These are phyloP conservation scores for Chaetomium tenue DNA, from an alignment of 495 filamentous ascomycete genomes.

Conservation along the genomic window DNA sequence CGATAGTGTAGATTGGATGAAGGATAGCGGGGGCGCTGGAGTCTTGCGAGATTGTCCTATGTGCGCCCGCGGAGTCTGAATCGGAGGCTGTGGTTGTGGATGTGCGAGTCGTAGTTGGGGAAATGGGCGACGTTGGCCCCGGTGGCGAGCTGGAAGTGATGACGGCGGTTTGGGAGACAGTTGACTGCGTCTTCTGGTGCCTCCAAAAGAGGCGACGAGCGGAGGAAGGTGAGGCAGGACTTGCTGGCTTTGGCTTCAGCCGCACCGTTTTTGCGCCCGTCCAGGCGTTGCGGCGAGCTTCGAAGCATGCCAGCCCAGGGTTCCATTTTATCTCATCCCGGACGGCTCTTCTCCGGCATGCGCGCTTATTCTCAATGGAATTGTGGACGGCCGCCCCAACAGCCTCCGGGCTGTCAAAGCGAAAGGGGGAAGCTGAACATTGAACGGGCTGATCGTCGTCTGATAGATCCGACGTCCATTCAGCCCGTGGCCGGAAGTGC, in stretches of 20 bases:
- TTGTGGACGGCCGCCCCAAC: constrained; percentile 49
- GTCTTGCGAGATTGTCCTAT: constrained; percentile 24
- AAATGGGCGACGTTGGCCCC: constrained; percentile 26
- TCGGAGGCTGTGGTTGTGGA: constrained; percentile 27
- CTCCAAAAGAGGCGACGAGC: constrained; percentile 33
- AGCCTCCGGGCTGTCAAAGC: constrained; percentile 63
- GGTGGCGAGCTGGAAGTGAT: constrained; percentile 25
- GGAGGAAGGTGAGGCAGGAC: constrained; percentile 36
- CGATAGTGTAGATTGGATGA: constrained; percentile 48
- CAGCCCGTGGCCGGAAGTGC: constrained; percentile 43
- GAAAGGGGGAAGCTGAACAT: constrained; percentile 49
- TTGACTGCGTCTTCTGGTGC: constrained; percentile 35
- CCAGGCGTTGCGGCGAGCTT: constrained; percentile 78
- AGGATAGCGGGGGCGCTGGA: constrained; percentile 17
- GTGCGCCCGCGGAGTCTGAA: constrained; percentile 23
- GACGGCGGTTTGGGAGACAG: constrained; percentile 31
- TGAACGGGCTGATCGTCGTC: constrained; percentile 37
- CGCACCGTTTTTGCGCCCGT: constrained; percentile 64
- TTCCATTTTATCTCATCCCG: constrained; percentile 84
- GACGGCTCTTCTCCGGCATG: constrained; percentile 58
- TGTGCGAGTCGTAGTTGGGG: constrained; percentile 25
- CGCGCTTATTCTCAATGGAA: constrained; percentile 47
- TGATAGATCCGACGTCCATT: constrained; percentile 51
- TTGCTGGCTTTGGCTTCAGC: constrained; percentile 38
- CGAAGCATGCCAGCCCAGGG: constrained; percentile 71